These are phyloP conservation scores for Selaginella moellendorffii DNA, from an alignment of 75 land plant species.

Conservation along the genomic window DNA sequence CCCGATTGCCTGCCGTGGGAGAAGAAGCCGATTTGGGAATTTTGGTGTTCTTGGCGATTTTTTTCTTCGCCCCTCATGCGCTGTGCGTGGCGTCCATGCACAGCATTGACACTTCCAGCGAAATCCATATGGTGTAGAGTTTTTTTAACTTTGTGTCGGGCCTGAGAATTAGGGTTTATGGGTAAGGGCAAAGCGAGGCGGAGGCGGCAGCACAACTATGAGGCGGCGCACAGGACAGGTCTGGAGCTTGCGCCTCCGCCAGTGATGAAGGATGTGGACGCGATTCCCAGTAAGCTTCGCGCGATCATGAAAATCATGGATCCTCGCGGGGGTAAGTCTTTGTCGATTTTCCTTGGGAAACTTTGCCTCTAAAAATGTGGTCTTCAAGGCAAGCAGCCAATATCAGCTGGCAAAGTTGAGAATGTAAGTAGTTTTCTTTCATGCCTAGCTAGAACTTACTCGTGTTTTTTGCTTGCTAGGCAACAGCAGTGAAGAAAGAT, in stretches of 20 bases:
- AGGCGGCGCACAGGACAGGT: not conserved
- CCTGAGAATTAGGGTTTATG: not conserved
- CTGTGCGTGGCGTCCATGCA: constrained; percentile 51
- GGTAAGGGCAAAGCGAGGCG: not conserved
- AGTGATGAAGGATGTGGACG: not conserved
- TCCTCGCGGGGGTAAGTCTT: too few species aligned
- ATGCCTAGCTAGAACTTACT: too few species aligned
- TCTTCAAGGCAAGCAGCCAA: too few species aligned
- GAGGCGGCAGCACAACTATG: not conserved
- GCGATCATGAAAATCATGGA: not conserved
- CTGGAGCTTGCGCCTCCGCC: not conserved
- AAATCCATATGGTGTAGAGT: too few species aligned
- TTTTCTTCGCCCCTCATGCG: constrained; percentile 50
- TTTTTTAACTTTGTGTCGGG: not conserved
- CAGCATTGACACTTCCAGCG: not conserved
- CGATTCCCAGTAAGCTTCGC: not conserved
- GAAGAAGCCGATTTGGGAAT: constrained; percentile 87
- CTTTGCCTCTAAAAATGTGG: too few species aligned
- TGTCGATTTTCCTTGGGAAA: too few species aligned
- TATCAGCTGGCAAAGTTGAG: too few species aligned
- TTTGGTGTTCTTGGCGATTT: constrained; percentile 39
- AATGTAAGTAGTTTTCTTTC: too few species aligned
- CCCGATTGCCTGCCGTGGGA: constrained; percentile 55
- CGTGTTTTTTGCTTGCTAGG: too few species aligned
- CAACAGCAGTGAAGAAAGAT: too few species aligned